Conservation (phyloP, 2,329 filamentous ascomycete genomes). For the Calonectria multiphialidica region DNA sequence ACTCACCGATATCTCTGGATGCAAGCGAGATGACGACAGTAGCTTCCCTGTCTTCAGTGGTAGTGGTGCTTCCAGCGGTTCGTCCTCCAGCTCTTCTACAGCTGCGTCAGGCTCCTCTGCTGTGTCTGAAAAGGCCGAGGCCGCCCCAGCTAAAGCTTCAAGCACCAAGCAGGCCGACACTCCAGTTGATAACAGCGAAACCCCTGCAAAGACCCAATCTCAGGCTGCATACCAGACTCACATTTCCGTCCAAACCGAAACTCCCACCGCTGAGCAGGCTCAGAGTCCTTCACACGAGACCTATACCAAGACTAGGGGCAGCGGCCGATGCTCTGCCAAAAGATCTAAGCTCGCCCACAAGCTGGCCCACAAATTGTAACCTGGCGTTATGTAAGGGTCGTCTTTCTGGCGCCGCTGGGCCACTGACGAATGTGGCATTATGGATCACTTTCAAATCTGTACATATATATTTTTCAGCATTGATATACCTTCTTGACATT, state of each 20-base stretch:
- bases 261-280: conserved; percentile 14
- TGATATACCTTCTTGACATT: conserved; percentile 32
- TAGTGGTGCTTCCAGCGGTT: conserved; percentile 24
- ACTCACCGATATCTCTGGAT: conserved; percentile 56
- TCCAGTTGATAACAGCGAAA: neutral
- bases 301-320: conserved; percentile 7
- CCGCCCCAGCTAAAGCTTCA: neutral
- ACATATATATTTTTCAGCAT: conserved; percentile 29
- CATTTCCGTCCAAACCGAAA: conserved; percentile 13
- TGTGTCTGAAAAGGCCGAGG: neutral
- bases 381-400: neutral
- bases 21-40: conserved; percentile 47
- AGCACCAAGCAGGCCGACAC: neutral
- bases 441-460: conserved; percentile 32
- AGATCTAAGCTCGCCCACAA: neutral
- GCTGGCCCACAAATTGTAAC: neutral
- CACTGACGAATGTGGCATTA: conserved; percentile 26
- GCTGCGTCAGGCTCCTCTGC: neutral
- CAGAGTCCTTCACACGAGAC: neutral
- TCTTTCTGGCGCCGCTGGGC: conserved; percentile 4
- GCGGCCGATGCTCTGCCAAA: conserved; percentile 31
- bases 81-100: conserved; percentile 10
- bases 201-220: neutral
- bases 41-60: conserved; percentile 42
- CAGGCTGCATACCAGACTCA: neutral